Percentiles rank a stretch among this genome's conserved stretches.
Evolutionary conservation across 2,329 filamentous ascomycete species (phyloP).

Genomic region (Fusarium clavum): DNA sequence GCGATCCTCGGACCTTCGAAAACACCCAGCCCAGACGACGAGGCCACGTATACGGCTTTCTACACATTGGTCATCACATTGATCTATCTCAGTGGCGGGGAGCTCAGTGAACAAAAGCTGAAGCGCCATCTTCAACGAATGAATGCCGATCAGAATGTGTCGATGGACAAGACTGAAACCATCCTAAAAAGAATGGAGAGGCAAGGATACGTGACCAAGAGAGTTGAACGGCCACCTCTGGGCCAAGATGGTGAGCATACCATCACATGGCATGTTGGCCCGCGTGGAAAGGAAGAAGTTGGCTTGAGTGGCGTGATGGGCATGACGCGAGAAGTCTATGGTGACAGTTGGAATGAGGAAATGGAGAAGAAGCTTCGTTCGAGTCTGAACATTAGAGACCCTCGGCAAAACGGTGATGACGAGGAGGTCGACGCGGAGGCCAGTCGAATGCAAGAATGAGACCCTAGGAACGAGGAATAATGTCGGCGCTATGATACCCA

Average conservation of each 20-base stretch:
- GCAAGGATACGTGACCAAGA: conserved; percentile 85
- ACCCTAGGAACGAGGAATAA: conserved; percentile 2
- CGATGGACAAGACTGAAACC: conserved; percentile 79
- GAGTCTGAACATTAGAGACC: conserved; percentile 67
- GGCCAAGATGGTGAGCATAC: conserved; percentile 75
- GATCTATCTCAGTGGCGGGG: conserved; percentile 79
- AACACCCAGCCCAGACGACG: conserved; percentile 72
- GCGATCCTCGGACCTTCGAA: conserved; percentile 75
- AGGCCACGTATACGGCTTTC: conserved; percentile 83
- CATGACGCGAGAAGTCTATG: conserved; percentile 73
- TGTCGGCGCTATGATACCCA: conserved; percentile 39
- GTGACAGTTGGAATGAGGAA: conserved; percentile 60
- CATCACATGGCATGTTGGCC: conserved; percentile 85
- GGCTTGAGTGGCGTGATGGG: conserved; percentile 79
- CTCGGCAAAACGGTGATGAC: conserved; percentile 38
- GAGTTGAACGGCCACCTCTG: conserved; percentile 70
- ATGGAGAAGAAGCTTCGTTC: conserved; percentile 69
- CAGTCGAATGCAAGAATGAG: conserved; percentile 23
- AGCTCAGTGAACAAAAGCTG: conserved; percentile 81
- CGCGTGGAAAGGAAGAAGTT: conserved; percentile 86
- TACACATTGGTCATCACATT: conserved; percentile 84
- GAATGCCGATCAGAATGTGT: conserved; percentile 80
- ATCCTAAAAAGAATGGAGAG: conserved; percentile 79
- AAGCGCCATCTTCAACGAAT: conserved; percentile 78
- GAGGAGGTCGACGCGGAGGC: conserved; percentile 37